A percentile compares a stretch with the other conserved stretches of the same genome.
These are phyloP conservation scores for Symbiotaphrina buchneri DNA, from an alignment of 495 filamentous ascomycete genomes.

Conservation along the genomic window DNA sequence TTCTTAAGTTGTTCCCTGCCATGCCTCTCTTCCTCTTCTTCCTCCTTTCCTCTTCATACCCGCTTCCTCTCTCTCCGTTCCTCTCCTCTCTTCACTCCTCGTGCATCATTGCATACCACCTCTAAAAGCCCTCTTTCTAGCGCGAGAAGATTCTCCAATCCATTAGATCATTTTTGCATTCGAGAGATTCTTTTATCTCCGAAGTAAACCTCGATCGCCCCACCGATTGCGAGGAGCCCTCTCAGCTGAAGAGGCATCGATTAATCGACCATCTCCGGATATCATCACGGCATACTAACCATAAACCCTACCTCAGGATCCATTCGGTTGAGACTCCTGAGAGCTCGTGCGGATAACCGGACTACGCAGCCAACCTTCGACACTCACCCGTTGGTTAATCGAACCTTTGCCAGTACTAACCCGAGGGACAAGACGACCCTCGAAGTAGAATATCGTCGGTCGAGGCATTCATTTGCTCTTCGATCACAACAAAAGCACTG, in stretches of 20 bases:
- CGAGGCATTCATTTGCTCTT: constrained; percentile 25
- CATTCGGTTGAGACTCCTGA: constrained; percentile 45
- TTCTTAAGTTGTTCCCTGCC: not conserved
- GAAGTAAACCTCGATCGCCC: constrained; percentile 12
- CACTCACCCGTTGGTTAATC: constrained; percentile 14
- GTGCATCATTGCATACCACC: constrained; percentile 2
- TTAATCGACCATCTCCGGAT: constrained; percentile 20
- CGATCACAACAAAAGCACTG: constrained; percentile 8
- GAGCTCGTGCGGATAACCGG: constrained; percentile 14
- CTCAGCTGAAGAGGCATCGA: constrained; percentile 15
- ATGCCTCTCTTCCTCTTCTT: constrained; percentile 3
- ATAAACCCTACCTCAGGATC: constrained; percentile 30
- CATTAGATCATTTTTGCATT: constrained; percentile 15
- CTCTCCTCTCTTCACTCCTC: constrained; percentile 9
- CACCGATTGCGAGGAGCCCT: constrained; percentile 15
- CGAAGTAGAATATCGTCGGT: no score
- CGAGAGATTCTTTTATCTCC: constrained; percentile 2
- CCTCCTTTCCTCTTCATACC: constrained; percentile 6
- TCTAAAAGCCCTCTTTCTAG: constrained; percentile 3
- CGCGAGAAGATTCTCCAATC: constrained; percentile 10
- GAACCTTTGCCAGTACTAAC: constrained; percentile 4
- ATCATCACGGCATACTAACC: constrained; percentile 17
- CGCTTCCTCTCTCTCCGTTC: constrained; percentile 8
- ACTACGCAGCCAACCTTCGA: constrained; percentile 9
- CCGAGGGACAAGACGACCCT: constrained; percentile 11